These are phyloP conservation scores for Termitomyces sp. DNA, from an alignment of 768 basidiomycete genomes.

Conservation along the genomic window DNA sequence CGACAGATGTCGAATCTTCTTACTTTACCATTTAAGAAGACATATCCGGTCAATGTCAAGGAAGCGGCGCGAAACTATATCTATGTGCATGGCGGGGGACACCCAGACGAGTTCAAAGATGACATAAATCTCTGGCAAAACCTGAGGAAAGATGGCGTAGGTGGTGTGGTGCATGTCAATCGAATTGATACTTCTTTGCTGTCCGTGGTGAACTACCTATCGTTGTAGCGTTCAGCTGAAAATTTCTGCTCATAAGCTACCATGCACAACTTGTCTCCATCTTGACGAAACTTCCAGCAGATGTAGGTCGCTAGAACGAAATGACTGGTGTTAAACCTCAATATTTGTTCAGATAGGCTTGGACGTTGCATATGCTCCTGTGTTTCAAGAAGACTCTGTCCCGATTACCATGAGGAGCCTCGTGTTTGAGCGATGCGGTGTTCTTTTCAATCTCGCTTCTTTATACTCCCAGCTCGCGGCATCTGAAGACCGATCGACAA, in stretches of 20 bases:
- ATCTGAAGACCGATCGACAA: slow-evolving; percentile 58
- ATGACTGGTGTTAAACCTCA: background rate
- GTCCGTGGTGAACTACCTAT: slow-evolving; percentile 36
- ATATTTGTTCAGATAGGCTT: slow-evolving; percentile 50
- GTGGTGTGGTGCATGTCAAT: slow-evolving; percentile 48
- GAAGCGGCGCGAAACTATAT: slow-evolving; percentile 61
- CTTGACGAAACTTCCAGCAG: slow-evolving; percentile 75
- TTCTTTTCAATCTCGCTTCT: slow-evolving; percentile 83
- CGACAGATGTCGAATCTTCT: slow-evolving; percentile 71
- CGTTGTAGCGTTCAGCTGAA: slow-evolving; percentile 4
- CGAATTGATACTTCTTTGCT: slow-evolving; percentile 45
- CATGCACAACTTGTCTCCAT: slow-evolving; percentile 86
- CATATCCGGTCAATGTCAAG: slow-evolving; percentile 49
- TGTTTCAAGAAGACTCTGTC: slow-evolving; percentile 50
- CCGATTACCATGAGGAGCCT: slow-evolving; percentile 68
- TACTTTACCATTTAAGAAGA: slow-evolving; percentile 67
- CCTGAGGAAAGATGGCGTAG: slow-evolving; percentile 52
- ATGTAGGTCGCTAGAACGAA: slow-evolving; percentile 37
- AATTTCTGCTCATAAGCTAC: slow-evolving; percentile 49
- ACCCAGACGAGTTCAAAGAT: slow-evolving; percentile 78
- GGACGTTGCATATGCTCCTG: slow-evolving; percentile 67
- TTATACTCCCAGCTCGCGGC: slow-evolving; percentile 79
- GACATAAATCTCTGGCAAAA: slow-evolving; percentile 71
- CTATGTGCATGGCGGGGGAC: slow-evolving; percentile 56
- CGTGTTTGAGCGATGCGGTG: slow-evolving; percentile 72